Conservation (phyloP, 164 flowering plant genomes). For the Piper longum region DNA sequence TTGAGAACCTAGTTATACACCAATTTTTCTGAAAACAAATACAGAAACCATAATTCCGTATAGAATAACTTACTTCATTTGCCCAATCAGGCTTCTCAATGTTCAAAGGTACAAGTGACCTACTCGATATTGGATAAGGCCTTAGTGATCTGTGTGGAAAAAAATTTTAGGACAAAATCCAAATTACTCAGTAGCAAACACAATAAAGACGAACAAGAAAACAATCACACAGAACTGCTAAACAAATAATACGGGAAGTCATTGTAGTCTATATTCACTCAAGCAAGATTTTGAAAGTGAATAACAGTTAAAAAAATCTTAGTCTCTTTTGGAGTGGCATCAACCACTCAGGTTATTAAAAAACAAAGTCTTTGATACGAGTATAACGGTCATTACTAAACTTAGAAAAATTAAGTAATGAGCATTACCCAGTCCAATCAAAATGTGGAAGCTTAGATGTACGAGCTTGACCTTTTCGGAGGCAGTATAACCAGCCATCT, state of each 20-base stretch:
- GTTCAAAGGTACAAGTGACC: constrained; percentile 50
- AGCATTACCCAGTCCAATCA: constrained; percentile 90
- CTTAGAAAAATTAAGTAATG: neutral
- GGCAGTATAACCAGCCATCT: constrained; percentile 80
- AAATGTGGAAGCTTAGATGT: constrained; percentile 63
- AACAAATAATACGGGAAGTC: neutral
- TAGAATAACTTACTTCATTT: constrained; percentile 50
- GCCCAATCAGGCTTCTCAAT: constrained; percentile 95
- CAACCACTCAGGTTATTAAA: too few relatives aligned
- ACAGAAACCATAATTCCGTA: too few relatives aligned
- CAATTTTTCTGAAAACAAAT: too few relatives aligned
- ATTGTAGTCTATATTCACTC: too few relatives aligned
- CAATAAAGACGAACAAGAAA: neutral
- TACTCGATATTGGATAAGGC: constrained; percentile 74
- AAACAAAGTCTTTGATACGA: too few relatives aligned
- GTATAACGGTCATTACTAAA: neutral
- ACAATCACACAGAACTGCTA: too few relatives aligned
- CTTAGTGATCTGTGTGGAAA: constrained; percentile 38
- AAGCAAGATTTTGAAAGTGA: neutral
- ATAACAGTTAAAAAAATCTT: too few relatives aligned
- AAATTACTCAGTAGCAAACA: too few relatives aligned
- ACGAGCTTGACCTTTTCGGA: constrained; percentile 74
- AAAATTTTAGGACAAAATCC: neutral
- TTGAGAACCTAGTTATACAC: too few relatives aligned
- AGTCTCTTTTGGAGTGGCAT: too few relatives aligned